Evolutionary conservation across 2,329 filamentous ascomycete genomes (phyloP).

Genomic region (Pyrenophora teres): DNA sequence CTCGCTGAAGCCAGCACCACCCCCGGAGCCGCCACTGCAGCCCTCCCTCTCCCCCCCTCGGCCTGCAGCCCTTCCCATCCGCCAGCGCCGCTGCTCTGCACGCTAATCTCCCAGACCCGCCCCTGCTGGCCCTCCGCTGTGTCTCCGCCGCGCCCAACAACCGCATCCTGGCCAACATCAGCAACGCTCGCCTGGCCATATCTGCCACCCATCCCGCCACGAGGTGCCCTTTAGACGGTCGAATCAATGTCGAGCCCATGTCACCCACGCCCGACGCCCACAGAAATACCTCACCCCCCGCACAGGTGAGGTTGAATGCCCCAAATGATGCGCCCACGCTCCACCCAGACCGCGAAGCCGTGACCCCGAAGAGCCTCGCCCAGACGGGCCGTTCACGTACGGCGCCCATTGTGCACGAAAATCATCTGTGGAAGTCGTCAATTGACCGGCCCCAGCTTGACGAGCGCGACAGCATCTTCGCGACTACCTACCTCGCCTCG

Average conservation of each 20-base stretch:
- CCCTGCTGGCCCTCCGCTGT: constrained; percentile 27
- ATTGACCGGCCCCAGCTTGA: constrained; percentile 59
- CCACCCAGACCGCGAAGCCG: constrained; percentile 19
- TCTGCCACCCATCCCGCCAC: constrained; percentile 44
- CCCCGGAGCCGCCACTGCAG: constrained; percentile 20
- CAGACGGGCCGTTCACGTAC: constrained; percentile 48
- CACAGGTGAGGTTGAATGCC: constrained; percentile 48
- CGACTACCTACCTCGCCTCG: constrained; percentile 62
- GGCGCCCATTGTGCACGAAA: constrained; percentile 40
- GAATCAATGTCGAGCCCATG: constrained; percentile 53
- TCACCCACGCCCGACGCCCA: constrained; percentile 46
- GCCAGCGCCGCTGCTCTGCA: constrained; percentile 20
- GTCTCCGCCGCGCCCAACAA: constrained; percentile 28
- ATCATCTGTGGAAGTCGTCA: constrained; percentile 42
- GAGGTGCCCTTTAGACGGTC: constrained; percentile 34
- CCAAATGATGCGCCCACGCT: constrained; percentile 27
- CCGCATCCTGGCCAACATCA: constrained; percentile 27
- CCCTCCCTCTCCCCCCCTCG: constrained; percentile 12
- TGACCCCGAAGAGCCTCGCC: constrained; percentile 43
- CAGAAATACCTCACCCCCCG: constrained; percentile 48
- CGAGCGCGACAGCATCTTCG: constrained; percentile 67
- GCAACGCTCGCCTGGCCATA: constrained; percentile 32
- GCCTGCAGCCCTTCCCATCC: constrained; percentile 10
- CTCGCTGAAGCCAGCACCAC: constrained; percentile 14
- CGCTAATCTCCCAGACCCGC: constrained; percentile 18